These are phyloP conservation scores for Auxenochlorella pyrenoidosa DNA, from an alignment of 139 green algal genomes.

Conservation along the genomic window DNA sequence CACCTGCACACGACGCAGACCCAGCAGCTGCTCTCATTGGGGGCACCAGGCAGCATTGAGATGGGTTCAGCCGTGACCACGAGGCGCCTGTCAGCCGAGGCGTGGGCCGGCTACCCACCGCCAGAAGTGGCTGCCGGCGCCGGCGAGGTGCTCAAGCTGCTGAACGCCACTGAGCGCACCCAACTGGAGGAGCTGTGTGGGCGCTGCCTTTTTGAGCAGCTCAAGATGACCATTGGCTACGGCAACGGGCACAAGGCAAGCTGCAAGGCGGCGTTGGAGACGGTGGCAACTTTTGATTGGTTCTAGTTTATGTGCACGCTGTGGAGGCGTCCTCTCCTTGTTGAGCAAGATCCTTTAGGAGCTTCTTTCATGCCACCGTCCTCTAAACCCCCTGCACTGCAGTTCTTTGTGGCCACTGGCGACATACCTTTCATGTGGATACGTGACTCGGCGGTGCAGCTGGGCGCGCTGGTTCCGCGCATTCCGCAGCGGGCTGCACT, in stretches of 20 bases:
- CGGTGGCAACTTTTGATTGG: too few species aligned
- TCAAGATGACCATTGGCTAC: neutral
- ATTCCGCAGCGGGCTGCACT: constrained; percentile 50
- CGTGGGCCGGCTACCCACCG: neutral
- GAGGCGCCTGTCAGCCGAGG: neutral
- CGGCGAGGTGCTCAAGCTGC: neutral
- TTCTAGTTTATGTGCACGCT: too few species aligned
- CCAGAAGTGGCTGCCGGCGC: neutral
- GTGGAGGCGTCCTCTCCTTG: too few species aligned
- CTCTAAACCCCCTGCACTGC: too few species aligned
- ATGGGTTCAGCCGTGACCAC: neutral
- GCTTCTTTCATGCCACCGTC: too few species aligned
- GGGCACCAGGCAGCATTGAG: neutral
- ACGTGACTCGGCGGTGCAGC: constrained; percentile 62
- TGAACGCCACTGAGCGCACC: neutral
- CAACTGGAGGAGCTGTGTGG: constrained; percentile 25
- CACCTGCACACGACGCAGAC: neutral
- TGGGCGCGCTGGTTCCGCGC: constrained; percentile 61
- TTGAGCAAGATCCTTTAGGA: too few species aligned
- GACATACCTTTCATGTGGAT: constrained; percentile 73
- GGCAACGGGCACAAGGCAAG: constrained; percentile 14
- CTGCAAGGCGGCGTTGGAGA: too few species aligned
- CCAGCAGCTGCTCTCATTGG: neutral
- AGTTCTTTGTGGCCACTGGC: constrained; percentile 38
- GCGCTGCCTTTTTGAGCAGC: constrained; percentile 17